Evolutionary conservation across 768 basidiomycete genomes (phyloP).

Genomic region (Pleurotus tuber-regium): DNA sequence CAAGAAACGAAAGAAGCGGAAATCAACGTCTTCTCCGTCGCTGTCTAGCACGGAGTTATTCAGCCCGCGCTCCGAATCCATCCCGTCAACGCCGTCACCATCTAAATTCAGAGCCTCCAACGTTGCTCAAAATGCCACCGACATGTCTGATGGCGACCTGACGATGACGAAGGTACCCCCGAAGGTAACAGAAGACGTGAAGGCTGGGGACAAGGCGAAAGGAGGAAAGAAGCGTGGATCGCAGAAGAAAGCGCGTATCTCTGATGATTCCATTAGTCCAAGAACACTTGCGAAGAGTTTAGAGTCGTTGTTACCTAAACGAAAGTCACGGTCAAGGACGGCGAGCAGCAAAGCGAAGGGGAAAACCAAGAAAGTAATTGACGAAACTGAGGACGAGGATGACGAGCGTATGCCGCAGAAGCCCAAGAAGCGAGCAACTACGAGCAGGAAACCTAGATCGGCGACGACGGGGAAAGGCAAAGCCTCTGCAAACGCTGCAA

Average conservation of each 20-base stretch:
- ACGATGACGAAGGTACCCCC: not conserved
- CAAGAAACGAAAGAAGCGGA: not conserved
- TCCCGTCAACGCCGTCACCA: not conserved
- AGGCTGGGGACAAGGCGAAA: not conserved
- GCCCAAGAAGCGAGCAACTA: not conserved
- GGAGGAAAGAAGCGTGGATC: not conserved
- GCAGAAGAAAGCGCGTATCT: constrained; percentile 2
- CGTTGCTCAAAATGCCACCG: not conserved
- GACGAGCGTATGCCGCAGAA: not conserved
- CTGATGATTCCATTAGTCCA: not conserved
- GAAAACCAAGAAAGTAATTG: not conserved
- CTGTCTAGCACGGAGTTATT: not conserved
- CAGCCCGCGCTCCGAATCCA: not conserved
- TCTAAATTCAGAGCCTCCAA: not conserved
- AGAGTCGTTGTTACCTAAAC: constrained; percentile 1
- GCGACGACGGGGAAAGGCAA: not conserved
- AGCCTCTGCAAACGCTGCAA: not conserved
- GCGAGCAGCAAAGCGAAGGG: not conserved
- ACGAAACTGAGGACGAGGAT: constrained; percentile 4
- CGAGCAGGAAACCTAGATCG: not conserved
- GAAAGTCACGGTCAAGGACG: not conserved
- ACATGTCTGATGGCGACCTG: constrained; percentile 2
- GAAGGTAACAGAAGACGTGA: not conserved
- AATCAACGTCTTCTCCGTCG: not conserved
- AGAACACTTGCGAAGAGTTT: not conserved